Evolutionary conservation across 2,329 filamentous ascomycete genomes (phyloP).

Genomic region (Penicillium sp.): DNA sequence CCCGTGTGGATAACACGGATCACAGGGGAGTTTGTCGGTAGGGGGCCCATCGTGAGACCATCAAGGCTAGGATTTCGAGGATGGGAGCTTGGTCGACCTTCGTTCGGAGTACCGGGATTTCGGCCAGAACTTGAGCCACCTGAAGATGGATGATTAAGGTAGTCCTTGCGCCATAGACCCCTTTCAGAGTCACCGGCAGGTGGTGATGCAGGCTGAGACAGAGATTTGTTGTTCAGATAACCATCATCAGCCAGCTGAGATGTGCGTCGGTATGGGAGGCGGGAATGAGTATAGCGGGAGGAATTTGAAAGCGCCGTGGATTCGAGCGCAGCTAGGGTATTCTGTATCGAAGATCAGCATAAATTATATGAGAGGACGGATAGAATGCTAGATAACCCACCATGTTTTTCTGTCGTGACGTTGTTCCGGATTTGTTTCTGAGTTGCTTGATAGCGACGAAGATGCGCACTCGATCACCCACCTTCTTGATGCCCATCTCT

Average conservation of each 20-base stretch:
- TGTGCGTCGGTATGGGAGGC: conserved; percentile 61
- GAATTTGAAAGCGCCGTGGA: conserved; percentile 60
- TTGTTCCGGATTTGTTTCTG: conserved; percentile 71
- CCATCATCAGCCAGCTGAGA: conserved; percentile 47
- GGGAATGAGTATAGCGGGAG: conserved; percentile 60
- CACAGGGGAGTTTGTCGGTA: conserved; percentile 82
- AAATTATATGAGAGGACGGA: background rate
- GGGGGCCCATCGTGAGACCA: conserved; percentile 76
- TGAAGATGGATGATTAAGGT: conserved; percentile 56
- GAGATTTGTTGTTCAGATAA: conserved; percentile 53
- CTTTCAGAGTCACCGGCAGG: conserved; percentile 44
- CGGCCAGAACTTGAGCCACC: conserved; percentile 54
- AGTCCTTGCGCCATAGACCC: conserved; percentile 52
- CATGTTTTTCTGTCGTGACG: conserved; percentile 79
- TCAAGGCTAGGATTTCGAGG: conserved; percentile 82
- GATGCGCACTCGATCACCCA: conserved; percentile 91
- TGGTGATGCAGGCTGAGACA: conserved; percentile 71
- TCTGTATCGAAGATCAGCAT: conserved; percentile 51
- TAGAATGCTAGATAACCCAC: conserved; percentile 51
- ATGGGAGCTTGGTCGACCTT: conserved; percentile 66
- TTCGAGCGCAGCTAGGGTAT: conserved; percentile 80
- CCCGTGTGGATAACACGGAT: conserved; percentile 92
- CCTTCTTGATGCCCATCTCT: conserved; percentile 97
- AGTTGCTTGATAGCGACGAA: conserved; percentile 82
- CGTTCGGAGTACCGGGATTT: conserved; percentile 61